A percentile compares a stretch with the other conserved stretches of the same genome.
Conservation (phyloP, 305 asterid genomes). For the Fraxinus nigra region DNA sequence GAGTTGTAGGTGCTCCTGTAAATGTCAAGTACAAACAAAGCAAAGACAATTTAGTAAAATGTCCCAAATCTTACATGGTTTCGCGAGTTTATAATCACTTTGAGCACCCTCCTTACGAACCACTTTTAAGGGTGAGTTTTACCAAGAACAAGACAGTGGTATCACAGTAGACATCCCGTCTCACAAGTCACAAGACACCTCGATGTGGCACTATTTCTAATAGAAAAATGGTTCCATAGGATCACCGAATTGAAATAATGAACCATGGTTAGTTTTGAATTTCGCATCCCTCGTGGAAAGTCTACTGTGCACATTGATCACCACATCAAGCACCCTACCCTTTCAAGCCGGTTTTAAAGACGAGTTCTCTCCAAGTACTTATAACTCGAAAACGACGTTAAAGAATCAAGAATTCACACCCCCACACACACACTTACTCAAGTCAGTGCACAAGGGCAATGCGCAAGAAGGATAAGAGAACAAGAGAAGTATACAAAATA, state of each 20-base stretch:
- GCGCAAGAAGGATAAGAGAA: conserved; percentile 51
- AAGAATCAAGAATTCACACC: conserved; percentile 13
- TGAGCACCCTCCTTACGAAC: background rate
- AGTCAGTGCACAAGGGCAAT: conserved; percentile 67
- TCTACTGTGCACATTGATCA: background rate
- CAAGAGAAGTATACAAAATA: conserved; percentile 41
- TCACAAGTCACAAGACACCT: background rate
- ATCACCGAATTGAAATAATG: background rate
- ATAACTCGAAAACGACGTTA: background rate
- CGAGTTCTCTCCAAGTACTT: background rate
- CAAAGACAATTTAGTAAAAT: conserved; percentile 1
- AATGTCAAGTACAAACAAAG: background rate
- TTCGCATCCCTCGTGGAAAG: background rate
- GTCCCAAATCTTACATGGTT: background rate
- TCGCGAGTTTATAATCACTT: background rate
- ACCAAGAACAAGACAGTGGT: background rate
- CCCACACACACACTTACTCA: conserved; percentile 52
- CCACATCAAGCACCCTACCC: background rate
- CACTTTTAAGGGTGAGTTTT: background rate
- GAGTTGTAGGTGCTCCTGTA: conserved; percentile 66
- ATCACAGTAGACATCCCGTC: background rate
- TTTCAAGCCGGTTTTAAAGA: background rate
- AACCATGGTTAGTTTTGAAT: background rate
- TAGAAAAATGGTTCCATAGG: background rate
- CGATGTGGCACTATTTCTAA: background rate